A percentile compares a stretch with the other conserved stretches of the same genome.
phyloP scores from a whole-genome alignment of 352 stramenopile species.

The Phytophthora pluvialis region DNA sequence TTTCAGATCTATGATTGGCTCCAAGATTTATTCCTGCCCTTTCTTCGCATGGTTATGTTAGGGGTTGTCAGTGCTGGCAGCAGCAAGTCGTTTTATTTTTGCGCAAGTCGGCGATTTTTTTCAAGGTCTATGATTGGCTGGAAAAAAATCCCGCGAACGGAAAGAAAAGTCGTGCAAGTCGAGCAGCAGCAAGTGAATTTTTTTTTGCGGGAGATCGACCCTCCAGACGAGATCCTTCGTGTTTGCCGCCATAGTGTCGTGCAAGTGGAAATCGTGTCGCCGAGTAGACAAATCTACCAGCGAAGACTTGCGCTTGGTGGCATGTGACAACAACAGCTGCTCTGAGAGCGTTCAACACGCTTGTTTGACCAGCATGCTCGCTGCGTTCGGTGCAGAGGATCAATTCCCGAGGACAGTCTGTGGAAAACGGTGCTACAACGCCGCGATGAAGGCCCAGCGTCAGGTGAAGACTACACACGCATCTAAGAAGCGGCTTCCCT shows the following conservation, averaged over 20 bases:
- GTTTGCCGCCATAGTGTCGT: not conserved
- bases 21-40: too few species aligned
- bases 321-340: not conserved
- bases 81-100: not conserved
- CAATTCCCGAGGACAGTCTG: not conserved
- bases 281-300: not conserved
- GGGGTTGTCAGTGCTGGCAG: not conserved
- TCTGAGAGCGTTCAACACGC: not conserved
- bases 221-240: not conserved
- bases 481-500: not conserved
- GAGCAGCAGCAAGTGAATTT: not conserved
- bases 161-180: not conserved
- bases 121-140: not conserved
- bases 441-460: not conserved
- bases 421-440: constrained; percentile 11
- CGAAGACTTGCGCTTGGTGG: not conserved
- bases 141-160: not conserved
- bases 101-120: not conserved
- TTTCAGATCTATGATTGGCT: too few species aligned
- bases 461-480: not conserved
- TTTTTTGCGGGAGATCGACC: not conserved
- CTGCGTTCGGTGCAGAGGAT: not conserved
- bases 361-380: constrained; percentile 13
- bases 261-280: not conserved
- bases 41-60: too few species aligned